Conservation (phyloP, 805 yeast species). For the Isabelozyma gotoi region DNA sequence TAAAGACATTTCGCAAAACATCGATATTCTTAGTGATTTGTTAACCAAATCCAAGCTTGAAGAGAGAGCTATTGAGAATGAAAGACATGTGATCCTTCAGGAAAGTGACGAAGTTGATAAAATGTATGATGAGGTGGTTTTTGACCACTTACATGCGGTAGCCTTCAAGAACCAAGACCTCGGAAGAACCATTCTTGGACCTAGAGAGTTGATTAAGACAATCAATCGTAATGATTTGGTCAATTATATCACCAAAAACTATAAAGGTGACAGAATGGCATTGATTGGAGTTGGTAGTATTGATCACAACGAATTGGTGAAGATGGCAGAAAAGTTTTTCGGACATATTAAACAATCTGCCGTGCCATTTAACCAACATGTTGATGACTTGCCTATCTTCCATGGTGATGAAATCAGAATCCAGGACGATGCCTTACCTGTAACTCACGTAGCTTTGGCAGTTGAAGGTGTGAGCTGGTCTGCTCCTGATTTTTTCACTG, state of each 20-base stretch:
- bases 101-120: conserved; percentile 98
- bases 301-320: conserved; percentile 79
- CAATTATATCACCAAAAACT: conserved; percentile 78
- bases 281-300: conserved; percentile 96
- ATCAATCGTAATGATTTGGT: conserved; percentile 75
- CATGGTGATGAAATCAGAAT: conserved; percentile 84
- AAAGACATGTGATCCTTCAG: conserved; percentile 92
- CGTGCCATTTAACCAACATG: conserved; percentile 69
- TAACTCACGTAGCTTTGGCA: conserved; percentile 88
- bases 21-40: conserved; percentile 87
- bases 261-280: conserved; percentile 96
- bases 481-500: conserved; percentile 91
- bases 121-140: conserved; percentile 97
- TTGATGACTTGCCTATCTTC: conserved; percentile 76
- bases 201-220: conserved; percentile 80
- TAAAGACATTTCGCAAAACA: conserved; percentile 78
- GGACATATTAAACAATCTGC: conserved; percentile 63
- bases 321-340: conserved; percentile 73
- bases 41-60: conserved; percentile 84
- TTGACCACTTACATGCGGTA: conserved; percentile 93
- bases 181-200: conserved; percentile 96
- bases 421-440: conserved; percentile 79
- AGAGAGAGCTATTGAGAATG: conserved; percentile 84
- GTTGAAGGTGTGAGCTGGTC: conserved; percentile 99
- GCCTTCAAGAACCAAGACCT: conserved; percentile 88